Conservation (phyloP, 1,284 basidiomycete species). For the Sphagnurus paluster region DNA sequence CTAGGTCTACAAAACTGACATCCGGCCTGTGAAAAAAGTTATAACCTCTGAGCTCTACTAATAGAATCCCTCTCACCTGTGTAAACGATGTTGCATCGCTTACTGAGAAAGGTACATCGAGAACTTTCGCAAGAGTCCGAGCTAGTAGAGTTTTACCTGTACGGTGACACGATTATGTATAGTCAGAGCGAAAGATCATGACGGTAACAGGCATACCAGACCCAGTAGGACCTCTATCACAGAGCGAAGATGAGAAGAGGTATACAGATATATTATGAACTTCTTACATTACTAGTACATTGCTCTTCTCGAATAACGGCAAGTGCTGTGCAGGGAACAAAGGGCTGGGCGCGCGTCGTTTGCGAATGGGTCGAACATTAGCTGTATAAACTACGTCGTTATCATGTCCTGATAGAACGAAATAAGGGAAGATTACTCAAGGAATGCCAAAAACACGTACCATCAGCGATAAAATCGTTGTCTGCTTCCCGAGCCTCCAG, state of each 20-base stretch:
- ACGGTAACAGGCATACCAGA: slow-evolving; percentile 52
- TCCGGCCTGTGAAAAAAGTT: slow-evolving; percentile 55
- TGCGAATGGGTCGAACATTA: slow-evolving; percentile 53
- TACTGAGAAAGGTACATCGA: slow-evolving; percentile 91
- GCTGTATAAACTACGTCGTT: slow-evolving; percentile 38
- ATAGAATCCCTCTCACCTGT: slow-evolving; percentile 45
- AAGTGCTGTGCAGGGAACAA: slow-evolving; percentile 43
- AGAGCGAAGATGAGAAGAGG: slow-evolving; percentile 9
- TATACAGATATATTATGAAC: slow-evolving; percentile 6
- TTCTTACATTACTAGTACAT: slow-evolving; percentile 83
- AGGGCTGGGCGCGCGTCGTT: slow-evolving; percentile 36
- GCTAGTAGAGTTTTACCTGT: slow-evolving; percentile 87
- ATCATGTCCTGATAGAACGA: slow-evolving; percentile 2
- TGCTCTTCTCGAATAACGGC: slow-evolving; percentile 89
- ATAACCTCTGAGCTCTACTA: slow-evolving; percentile 1
- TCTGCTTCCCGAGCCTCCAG: slow-evolving; percentile 41
- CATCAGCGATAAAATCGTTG: slow-evolving; percentile 14
- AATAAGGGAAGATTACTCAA: not conserved
- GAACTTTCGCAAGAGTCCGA: slow-evolving; percentile 79
- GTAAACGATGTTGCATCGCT: slow-evolving; percentile 86
- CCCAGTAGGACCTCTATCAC: slow-evolving; percentile 73
- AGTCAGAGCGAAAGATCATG: slow-evolving; percentile 11
- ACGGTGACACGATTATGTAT: slow-evolving; percentile 10
- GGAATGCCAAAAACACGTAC: too few species aligned
- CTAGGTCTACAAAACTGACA: slow-evolving; percentile 49